phyloP scores from a whole-genome alignment of 2,329 filamentous ascomycete genomes.

The Trichoderma breve region DNA sequence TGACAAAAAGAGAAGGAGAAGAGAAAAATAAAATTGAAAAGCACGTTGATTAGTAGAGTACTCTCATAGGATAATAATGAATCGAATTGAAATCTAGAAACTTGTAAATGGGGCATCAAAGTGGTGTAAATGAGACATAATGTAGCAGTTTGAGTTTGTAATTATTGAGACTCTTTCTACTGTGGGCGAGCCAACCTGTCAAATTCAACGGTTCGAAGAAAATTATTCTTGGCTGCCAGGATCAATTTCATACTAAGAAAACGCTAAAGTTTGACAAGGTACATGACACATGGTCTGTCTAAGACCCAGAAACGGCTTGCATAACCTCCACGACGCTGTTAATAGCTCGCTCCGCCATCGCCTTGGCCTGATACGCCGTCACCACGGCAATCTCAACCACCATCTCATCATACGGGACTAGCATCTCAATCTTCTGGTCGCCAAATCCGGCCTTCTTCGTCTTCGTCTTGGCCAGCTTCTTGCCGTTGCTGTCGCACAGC shows the following conservation, averaged over 20 bases:
- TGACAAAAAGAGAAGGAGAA: not conserved
- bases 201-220: not conserved
- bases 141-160: not conserved
- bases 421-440: not conserved
- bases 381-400: not conserved
- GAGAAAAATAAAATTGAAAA: not conserved
- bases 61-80: not conserved
- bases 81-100: not conserved
- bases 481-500: not conserved
- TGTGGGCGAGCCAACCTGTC: not conserved
- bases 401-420: not conserved
- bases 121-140: not conserved
- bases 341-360: not conserved
- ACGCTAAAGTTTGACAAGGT: not conserved
- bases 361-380: not conserved
- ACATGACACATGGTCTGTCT: constrained; percentile 6
- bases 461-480: constrained; percentile 1
- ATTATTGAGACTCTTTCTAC: not conserved
- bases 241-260: not conserved
- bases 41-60: not conserved
- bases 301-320: not conserved
- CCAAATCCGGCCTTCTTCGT: not conserved
- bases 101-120: not conserved
- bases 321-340: not conserved
- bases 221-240: not conserved